Evolutionary conservation across 495 filamentous ascomycete genomes (phyloP).

Genomic region (Rostrohypoxylon terebratum): DNA sequence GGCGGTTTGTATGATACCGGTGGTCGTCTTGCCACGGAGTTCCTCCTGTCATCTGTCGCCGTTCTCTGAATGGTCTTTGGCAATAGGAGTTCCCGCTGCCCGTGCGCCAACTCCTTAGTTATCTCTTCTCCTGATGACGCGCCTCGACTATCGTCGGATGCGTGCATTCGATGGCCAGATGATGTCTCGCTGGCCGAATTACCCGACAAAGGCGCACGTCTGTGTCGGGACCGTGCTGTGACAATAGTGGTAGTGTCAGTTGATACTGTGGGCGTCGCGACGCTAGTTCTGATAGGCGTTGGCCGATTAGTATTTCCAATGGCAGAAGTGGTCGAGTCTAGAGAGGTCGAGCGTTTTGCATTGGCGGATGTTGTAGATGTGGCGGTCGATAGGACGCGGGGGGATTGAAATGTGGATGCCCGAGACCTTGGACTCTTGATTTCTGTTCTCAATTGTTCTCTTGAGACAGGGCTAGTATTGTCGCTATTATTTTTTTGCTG

Average conservation of each 20-base stretch:
- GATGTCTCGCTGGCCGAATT: slow-evolving; percentile 24
- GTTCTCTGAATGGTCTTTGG: slow-evolving; percentile 50
- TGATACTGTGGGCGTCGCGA: slow-evolving; percentile 37
- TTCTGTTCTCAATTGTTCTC: slow-evolving; percentile 28
- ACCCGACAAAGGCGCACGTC: slow-evolving; percentile 42
- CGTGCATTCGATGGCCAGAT: slow-evolving; percentile 30
- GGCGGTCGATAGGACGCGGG: slow-evolving; percentile 43
- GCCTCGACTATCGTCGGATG: slow-evolving; percentile 28
- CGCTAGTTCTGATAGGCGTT: slow-evolving; percentile 36
- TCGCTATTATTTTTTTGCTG: slow-evolving; percentile 43
- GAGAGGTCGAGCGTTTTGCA: slow-evolving; percentile 57
- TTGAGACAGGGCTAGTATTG: slow-evolving; percentile 46
- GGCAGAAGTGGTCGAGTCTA: slow-evolving; percentile 47
- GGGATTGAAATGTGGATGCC: slow-evolving; percentile 55
- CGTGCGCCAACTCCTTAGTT: slow-evolving; percentile 51
- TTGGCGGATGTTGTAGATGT: slow-evolving; percentile 44
- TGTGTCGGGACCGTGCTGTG: slow-evolving; percentile 31
- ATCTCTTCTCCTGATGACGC: slow-evolving; percentile 33
- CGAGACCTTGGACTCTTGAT: slow-evolving; percentile 50
- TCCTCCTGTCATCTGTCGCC: slow-evolving; percentile 56
- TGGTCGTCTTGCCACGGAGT: slow-evolving; percentile 52
- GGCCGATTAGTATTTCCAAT: slow-evolving; percentile 30
- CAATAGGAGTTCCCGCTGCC: slow-evolving; percentile 56
- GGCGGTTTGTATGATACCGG: slow-evolving; percentile 58
- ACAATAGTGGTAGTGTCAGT: slow-evolving; percentile 33